Conservation (phyloP, 2,329 filamentous ascomycete species). For the Colletotrichum abscissum region DNA sequence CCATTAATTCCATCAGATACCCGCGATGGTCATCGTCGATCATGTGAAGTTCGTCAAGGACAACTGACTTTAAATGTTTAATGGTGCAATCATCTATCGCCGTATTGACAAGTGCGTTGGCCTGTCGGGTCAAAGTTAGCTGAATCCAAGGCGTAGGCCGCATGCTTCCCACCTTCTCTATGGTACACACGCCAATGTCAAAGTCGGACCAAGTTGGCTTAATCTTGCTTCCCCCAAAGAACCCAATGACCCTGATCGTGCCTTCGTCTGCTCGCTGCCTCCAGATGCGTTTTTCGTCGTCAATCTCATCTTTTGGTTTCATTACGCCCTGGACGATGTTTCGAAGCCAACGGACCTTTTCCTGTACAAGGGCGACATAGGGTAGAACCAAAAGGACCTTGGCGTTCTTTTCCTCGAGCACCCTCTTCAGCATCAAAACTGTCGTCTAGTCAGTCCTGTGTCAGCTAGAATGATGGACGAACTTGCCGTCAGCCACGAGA, state of each 20-base stretch:
- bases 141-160: not conserved
- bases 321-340: constrained; percentile 71
- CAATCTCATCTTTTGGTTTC: constrained; percentile 49
- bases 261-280: constrained; percentile 67
- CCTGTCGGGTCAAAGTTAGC: constrained; percentile 54
- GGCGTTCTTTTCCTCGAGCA: constrained; percentile 70
- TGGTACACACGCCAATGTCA: constrained; percentile 82
- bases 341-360: constrained; percentile 81
- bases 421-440: constrained; percentile 78
- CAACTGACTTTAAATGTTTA: constrained; percentile 72
- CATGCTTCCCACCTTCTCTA: constrained; percentile 70
- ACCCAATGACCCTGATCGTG: constrained; percentile 74
- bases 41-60: constrained; percentile 87
- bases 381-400: constrained; percentile 81
- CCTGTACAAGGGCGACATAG: constrained; percentile 83
- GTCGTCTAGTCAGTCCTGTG: constrained; percentile 24
- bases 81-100: constrained; percentile 79
- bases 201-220: constrained; percentile 77
- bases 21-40: constrained; percentile 80
- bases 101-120: constrained; percentile 78
- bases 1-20: constrained; percentile 79
- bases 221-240: constrained; percentile 79
- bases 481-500: constrained; percentile 71
- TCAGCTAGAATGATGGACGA: not conserved
- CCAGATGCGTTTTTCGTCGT: constrained; percentile 57